phyloP scores from a whole-genome alignment of 768 basidiomycete genomes.

The Auricularia heimuer region DNA sequence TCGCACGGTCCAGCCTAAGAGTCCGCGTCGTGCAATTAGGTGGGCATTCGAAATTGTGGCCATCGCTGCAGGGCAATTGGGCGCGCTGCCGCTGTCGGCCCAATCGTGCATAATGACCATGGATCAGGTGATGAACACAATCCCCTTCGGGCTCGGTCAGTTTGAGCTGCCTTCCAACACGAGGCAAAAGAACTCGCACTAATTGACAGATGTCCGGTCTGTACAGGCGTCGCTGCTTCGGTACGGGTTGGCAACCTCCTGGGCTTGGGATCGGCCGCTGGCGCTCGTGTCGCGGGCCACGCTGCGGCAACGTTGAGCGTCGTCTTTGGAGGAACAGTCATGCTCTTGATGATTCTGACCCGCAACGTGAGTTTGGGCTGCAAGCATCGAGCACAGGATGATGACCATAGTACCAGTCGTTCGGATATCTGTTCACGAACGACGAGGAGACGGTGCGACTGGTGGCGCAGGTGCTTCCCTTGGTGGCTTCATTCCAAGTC shows the following conservation, averaged over 20 bases:
- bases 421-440: conserved; percentile 61
- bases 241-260: conserved; percentile 66
- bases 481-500: conserved; percentile 47
- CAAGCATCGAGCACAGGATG: not conserved
- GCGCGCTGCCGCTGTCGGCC: conserved; percentile 56
- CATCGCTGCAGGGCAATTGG: conserved; percentile 62
- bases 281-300: conserved; percentile 51
- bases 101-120: conserved; percentile 64
- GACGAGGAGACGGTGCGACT: conserved; percentile 42
- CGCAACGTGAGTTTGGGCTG: conserved; percentile 38
- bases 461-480: conserved; percentile 42
- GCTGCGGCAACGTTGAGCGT: conserved; percentile 57
- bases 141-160: conserved; percentile 62
- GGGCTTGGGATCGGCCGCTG: conserved; percentile 41
- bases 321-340: conserved; percentile 45
- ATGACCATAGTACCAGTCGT: conserved; percentile 30
- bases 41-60: conserved; percentile 78
- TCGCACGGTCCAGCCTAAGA: no score
- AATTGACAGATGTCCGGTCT: not conserved
- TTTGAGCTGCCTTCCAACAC: not conserved
- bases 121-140: conserved; percentile 47
- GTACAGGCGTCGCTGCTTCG: conserved; percentile 54
- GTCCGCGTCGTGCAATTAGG: conserved; percentile 29
- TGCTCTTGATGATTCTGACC: conserved; percentile 44
- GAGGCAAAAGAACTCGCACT: not conserved